Base-by-base conservation (phyloP, 352 stramenopile genomes). In the Phytophthora europaea region DNA sequence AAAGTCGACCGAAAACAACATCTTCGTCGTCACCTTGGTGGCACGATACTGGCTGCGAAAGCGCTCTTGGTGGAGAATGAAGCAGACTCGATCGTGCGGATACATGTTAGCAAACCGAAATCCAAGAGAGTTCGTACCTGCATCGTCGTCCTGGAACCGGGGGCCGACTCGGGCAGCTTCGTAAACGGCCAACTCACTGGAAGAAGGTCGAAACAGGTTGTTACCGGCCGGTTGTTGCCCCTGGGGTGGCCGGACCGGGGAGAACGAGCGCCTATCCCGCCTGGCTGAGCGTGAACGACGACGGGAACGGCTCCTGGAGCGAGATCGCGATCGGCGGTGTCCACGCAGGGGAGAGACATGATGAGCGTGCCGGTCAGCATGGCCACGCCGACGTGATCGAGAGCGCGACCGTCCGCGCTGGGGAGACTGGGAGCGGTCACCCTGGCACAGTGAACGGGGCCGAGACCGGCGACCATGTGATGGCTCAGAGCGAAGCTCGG, bases 191-290 rank as follows among this genome's bases (percentile, higher is more conserved):
- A 50, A 6, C 18, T 50, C 40, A 50, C 40, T 22, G 18, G 40
- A 5, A 7, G 16, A 51, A 10, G 34, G 63, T 4, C 53, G 63
- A 22, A 70, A 70, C 4, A 57, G 20, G 22, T 38, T 58, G 53
- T 51, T 58, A 1, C 53, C 63, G 1, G 53, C 26, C 20, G 53
- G 31, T 10, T 22, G 63, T 7, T 57, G 40, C n/a, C 63, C n/a
- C 20, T 58, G 52, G 63, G 53, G 31, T 31, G 22, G 6, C 6
- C 48, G 61, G 10, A 50, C 15, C 16, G 40, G 40, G 8, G 40
- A 23, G 3, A 3, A 6, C 1, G 40, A 50, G 40, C 40, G 40
- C 15, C 16, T 7, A 22, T 20, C 13, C 15, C 15, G 15, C 16
- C 15, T 22, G 3, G 18, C 40, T 9, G 40, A 15, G 6, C 13